Base-by-base conservation (phyloP, 257 asterid species). In the Fraxinus cuspidata region DNA sequence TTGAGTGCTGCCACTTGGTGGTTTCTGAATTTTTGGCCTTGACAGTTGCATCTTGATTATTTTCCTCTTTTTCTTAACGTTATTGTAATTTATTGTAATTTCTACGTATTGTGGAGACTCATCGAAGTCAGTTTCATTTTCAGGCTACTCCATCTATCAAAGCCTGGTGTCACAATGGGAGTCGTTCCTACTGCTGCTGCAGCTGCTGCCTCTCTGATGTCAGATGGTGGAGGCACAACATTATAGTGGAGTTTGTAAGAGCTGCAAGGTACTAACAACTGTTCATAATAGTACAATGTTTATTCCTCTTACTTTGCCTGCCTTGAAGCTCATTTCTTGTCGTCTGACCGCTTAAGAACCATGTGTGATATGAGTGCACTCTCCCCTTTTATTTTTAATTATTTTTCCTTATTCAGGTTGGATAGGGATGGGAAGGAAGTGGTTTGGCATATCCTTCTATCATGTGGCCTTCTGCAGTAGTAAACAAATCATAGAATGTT, bases 171-270 rank as follows among this genome's bases (percentile, higher is more conserved):
- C 71, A 85, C 95, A 25, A 90, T 97, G 0, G 97, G 99, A 77
- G 91, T 91, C 53, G 97, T 93, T 81, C 92, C 98, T 6, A 93
- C 98, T 75, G 98, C 98, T 66, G 98, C 97, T 32, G 98, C 97
- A 3, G 97, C 99, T 2, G 98, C 97, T 13, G 97, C 98, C 1
- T 93, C 97, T 65, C 88, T 93, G 66, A 92, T 96, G 97, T 96
- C 97, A 0, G 98, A 93, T 74, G 98, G 98, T 31, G 98, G 99
- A 78, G 91, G 93, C 44, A 86, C 97, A 31, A 71, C 90, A 21
- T 81, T 91, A 2, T 88, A 87, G 83, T 11, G 3, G 11, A n/a
- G 56, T 69, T 58, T 53, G 38, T 16, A 66, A 42, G 9, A 49
- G 44, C 27, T 15, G 47, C 40, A 3, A 76, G 77, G 81, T 85